Evolutionary conservation across 1,139 yeast genomes (phyloP), one percentile per base, ranked within the genome.

Genomic region (Pichia kudriavzevii): DNA sequence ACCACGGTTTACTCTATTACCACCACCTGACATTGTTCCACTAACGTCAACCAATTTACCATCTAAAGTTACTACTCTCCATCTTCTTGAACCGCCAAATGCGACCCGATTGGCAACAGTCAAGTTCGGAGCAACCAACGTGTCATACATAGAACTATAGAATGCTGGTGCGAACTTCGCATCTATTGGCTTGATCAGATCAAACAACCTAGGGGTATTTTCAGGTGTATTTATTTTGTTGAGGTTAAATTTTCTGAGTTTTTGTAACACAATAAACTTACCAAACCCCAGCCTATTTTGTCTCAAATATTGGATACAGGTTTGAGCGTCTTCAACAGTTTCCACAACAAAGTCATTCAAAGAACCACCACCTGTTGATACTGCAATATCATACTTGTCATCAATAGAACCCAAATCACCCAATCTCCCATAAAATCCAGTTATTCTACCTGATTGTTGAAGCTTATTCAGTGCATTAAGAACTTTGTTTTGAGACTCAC

Each of bases 1-100:
- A 7, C 93, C 93, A 35, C 65, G 65, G 12, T 73, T 67, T 12
- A 72, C 75, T 30, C 69, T 64, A 31, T 70, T 73, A 36, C 97
- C 97, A 59, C 99, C 99, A 50, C 99, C 99, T 34, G 94, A 78
- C 81, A 93, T 80, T 2, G 97, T 83, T 59, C 99, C 99, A 2
- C 95, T 82, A n/a, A 81, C 76, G 52, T 88, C 97, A 39, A 93
- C 91, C 22, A 91, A 66, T 49, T 85, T 82, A 21, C 99, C 99
- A 58, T 84, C 95, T 12, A 87, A 59, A 0, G 98, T 85, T 0
- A 93, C 98, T 10, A 88, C 97, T 50, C 94, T 72, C 69, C 76
- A 84, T 31, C 59, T 45, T 34, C 36, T 49, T 43, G 95, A 65
- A 43, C 68, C 74, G n/a, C 96, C 95, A 61, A 81, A 91, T 0